Evolutionary conservation across 140 eudicot genomes (phyloP), one percentile per base, ranked within the genome.

Genomic region (Ambrosia hybrid): DNA sequence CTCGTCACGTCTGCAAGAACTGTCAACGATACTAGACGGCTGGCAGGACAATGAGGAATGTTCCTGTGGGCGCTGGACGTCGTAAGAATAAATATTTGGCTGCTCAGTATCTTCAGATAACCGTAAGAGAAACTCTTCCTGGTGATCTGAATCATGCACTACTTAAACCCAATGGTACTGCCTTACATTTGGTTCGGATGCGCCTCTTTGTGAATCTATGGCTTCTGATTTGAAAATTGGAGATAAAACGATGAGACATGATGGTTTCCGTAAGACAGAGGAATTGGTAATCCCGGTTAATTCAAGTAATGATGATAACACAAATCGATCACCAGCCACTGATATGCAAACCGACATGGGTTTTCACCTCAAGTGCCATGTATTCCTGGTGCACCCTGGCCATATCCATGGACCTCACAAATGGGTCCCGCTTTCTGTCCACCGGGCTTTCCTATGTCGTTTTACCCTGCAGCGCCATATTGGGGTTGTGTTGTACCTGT

Each of bases 21-120:
- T 91, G 97, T 65, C 97, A 91, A 84, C 78, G 97, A 72, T 91
- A 91, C 79, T 91, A 95, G 97, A 91, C 97, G 9, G 90, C 92
- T 74, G 97, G 97, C 3, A 96, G 97, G 70, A 81, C 92, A 3
- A 91, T 91, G 90, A 80, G 97, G 58, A 91, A 91, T n/a, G 90
- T 91, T 48, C 97, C 96, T 2, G 92, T 91, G 3, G 97, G 97
- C 30, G 88, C 97, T 1, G 97, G 97, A 3, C 90, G 97, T 5
- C 92, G 97, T 38, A 91, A 88, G 89, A 84, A 84, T 65, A 91
- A 88, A 79, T 71, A 73, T 36, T 73, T 80, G 5, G 76, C 79
- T 0, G 70, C 84, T 51, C 92, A 91, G 1, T 82, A 68, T 63
- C 82, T 80, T 30, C 92, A 84, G 11, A 70, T 85, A 15, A 73